Conservation (phyloP, 2,329 filamentous ascomycete genomes). For the Talaromyces funiculosus region DNA sequence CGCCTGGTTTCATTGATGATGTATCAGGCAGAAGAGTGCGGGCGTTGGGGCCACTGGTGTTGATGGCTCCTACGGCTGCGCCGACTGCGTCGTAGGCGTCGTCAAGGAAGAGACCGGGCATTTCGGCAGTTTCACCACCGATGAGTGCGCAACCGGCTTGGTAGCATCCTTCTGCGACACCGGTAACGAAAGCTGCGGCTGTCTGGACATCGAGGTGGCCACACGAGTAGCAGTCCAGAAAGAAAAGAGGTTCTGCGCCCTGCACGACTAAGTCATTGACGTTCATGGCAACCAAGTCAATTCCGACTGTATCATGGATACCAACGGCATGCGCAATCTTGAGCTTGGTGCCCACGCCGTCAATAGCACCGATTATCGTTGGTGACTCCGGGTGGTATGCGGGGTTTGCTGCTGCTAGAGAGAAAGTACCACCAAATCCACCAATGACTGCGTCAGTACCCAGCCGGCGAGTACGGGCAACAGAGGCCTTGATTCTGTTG, state of each 20-base stretch:
- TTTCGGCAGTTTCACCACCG: slow-evolving; percentile 97
- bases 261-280: slow-evolving; percentile 97
- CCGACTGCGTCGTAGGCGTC: slow-evolving; percentile 93
- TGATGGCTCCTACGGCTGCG: slow-evolving; percentile 78
- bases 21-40: slow-evolving; percentile 67
- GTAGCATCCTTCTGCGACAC: slow-evolving; percentile 81
- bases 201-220: slow-evolving; percentile 73
- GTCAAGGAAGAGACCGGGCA: slow-evolving; percentile 87
- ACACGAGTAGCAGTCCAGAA: slow-evolving; percentile 97
- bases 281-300: slow-evolving; percentile 98
- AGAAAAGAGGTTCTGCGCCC: slow-evolving; percentile 89
- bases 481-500: slow-evolving; percentile 81
- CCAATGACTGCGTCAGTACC: slow-evolving; percentile 92
- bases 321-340: slow-evolving; percentile 87
- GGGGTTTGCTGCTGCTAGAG: slow-evolving; percentile 60
- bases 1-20: slow-evolving; percentile 70
- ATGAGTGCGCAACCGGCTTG: slow-evolving; percentile 83
- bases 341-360: slow-evolving; percentile 94
- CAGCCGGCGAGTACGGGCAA: slow-evolving; percentile 75
- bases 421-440: slow-evolving; percentile 85
- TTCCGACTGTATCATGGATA: slow-evolving; percentile 90
- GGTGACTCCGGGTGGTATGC: slow-evolving; percentile 72
- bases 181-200: slow-evolving; percentile 80
- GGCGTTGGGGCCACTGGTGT: slow-evolving; percentile 46
- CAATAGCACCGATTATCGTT: slow-evolving; percentile 86